These are phyloP conservation scores for Botrytis fabae DNA, from an alignment of 2,329 filamentous ascomycete genomes.

Conservation along the genomic window DNA sequence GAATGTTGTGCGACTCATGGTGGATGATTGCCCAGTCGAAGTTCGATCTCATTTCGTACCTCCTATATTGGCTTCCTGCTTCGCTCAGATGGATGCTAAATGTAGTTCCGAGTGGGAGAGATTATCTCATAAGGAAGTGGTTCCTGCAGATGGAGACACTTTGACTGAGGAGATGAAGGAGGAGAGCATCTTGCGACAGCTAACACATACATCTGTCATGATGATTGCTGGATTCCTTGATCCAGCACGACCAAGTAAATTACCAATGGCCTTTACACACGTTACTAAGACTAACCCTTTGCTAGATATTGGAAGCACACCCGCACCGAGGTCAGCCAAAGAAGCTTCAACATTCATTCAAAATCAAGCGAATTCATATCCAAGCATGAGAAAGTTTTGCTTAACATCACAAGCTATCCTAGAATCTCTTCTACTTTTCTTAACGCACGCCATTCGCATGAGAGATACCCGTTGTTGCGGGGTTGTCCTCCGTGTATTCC, in stretches of 20 bases:
- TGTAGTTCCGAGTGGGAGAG: slow-evolving; percentile 84
- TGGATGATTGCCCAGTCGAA: slow-evolving; percentile 86
- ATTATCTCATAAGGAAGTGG: slow-evolving; percentile 63
- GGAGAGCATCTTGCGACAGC: slow-evolving; percentile 88
- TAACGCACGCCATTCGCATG: slow-evolving; percentile 85
- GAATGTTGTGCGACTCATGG: slow-evolving; percentile 82
- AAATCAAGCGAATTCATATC: slow-evolving; percentile 39
- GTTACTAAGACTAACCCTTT: slow-evolving; percentile 27
- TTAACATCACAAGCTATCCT: slow-evolving; percentile 75
- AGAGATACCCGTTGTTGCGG: slow-evolving; percentile 85
- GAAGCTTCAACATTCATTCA: slow-evolving; percentile 37
- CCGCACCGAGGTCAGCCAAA: slow-evolving; percentile 29
- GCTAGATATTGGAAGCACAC: slow-evolving; percentile 4
- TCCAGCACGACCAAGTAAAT: slow-evolving; percentile 64
- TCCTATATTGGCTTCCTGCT: slow-evolving; percentile 77
- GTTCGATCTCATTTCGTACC: slow-evolving; percentile 79
- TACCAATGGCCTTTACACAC: not conserved
- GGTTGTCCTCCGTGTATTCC: slow-evolving; percentile 82
- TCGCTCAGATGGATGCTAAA: slow-evolving; percentile 83
- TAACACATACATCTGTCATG: slow-evolving; percentile 88
- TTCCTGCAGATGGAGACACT: slow-evolving; percentile 70
- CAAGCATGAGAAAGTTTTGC: slow-evolving; percentile 77
- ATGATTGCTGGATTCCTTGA: slow-evolving; percentile 90
- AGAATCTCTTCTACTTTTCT: slow-evolving; percentile 87
- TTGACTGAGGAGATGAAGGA: slow-evolving; percentile 97